Conservation (phyloP, 129 eudicot genomes). For the Artemisia argyi region DNA sequence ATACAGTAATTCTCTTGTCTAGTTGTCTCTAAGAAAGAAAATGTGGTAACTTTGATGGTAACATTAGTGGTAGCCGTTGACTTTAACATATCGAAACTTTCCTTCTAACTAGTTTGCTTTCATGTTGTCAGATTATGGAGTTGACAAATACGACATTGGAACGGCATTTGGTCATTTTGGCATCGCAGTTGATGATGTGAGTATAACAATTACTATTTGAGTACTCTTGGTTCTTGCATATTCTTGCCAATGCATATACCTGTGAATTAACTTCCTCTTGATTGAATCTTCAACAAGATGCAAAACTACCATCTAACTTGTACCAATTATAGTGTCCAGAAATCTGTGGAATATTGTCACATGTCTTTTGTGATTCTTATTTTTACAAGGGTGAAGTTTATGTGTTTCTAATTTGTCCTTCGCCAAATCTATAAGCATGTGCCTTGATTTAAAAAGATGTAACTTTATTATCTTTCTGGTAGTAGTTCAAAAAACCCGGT, state of each 20-base stretch:
- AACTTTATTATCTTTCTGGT: not conserved
- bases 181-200: conserved; percentile 91
- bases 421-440: not conserved
- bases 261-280: conserved; percentile 2
- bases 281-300: conserved; percentile 5
- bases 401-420: conserved; percentile 6
- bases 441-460: not conserved
- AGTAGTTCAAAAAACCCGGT: not conserved
- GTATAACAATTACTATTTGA: conserved; percentile 21
- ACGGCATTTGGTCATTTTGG: conserved; percentile 92
- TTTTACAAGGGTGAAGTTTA: conserved; percentile 4
- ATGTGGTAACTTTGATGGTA: not conserved
- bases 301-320: not conserved
- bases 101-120: conserved; percentile 15
- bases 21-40: not conserved
- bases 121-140: conserved; percentile 76
- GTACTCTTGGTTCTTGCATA: not conserved
- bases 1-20: conserved; percentile 56
- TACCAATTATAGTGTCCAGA: not conserved
- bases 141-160: conserved; percentile 89
- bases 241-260: conserved; percentile 12
- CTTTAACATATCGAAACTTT: not conserved
- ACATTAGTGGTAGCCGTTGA: not conserved
- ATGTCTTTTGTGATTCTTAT: not conserved
- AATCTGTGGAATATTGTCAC: not conserved